A percentile compares a stretch with the other conserved stretches of the same genome.
phyloP scores from a whole-genome alignment of 176 grass and related monocot species.

The Juncus effusus region DNA sequence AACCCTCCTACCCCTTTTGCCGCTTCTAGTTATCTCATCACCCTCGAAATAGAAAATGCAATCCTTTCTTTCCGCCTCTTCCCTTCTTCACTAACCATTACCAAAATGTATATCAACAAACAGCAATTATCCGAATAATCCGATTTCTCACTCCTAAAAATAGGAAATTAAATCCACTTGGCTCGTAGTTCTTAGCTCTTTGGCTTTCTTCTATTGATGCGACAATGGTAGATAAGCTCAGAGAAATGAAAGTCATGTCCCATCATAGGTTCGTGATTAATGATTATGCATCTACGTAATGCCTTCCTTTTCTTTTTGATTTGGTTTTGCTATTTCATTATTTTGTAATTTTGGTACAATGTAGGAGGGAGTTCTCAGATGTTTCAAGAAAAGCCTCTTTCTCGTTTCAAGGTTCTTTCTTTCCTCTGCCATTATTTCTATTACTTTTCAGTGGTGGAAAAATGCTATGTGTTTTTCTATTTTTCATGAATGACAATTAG shows the following conservation, averaged over 20 bases:
- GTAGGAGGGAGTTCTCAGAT: conserved; percentile 22
- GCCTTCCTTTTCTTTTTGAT: not conserved
- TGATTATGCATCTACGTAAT: not conserved
- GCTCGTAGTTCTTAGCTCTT: conserved; percentile 15
- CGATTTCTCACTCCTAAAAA: not conserved
- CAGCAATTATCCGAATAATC: conserved; percentile 14
- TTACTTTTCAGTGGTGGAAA: too few relatives aligned
- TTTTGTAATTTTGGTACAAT: not conserved
- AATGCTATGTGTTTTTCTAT: too few relatives aligned
- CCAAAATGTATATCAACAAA: not conserved
- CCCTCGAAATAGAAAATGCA: too few relatives aligned
- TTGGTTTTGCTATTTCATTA: conserved; percentile 2
- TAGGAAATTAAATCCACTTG: too few relatives aligned
- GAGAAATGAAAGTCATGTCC: conserved; percentile 8
- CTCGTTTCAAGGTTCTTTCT: conserved; percentile 15
- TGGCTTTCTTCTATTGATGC: not conserved
- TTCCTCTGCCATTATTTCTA: too few relatives aligned
- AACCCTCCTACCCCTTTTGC: too few relatives aligned
- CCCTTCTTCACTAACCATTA: conserved; percentile 18
- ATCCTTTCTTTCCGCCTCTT: not conserved
- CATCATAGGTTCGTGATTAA: conserved; percentile 13
- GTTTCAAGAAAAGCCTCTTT: conserved; percentile 6
- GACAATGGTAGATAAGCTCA: conserved; percentile 20
- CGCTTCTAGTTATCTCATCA: too few relatives aligned
- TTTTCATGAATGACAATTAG: too few relatives aligned